Percentiles rank a stretch among this genome's conserved stretches.
Evolutionary conservation across 768 basidiomycete species (phyloP).

Genomic region (Suillus plorans): DNA sequence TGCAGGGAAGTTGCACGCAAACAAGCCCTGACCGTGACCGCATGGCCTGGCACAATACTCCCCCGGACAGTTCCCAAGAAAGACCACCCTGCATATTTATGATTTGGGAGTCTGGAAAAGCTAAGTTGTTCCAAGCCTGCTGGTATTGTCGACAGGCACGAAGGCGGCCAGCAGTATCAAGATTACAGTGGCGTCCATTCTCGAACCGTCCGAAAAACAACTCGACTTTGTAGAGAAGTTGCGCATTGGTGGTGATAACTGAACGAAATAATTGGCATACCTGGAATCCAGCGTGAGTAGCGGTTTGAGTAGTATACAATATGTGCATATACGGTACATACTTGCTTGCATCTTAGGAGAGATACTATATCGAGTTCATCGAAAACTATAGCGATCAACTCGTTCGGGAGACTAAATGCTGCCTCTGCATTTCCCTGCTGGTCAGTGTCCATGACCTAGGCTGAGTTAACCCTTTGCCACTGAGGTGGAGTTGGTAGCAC

Average conservation of each 20-base stretch:
- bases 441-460: neutral
- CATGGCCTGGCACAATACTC: constrained; percentile 31
- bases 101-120: constrained; percentile 15
- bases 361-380: constrained; percentile 28
- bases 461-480: neutral
- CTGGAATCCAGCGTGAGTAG: constrained; percentile 8
- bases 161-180: constrained; percentile 24
- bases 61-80: constrained; percentile 36
- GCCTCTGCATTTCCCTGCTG: constrained; percentile 6
- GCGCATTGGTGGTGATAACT: constrained; percentile 24
- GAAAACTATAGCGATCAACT: constrained; percentile 26
- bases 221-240: constrained; percentile 31
- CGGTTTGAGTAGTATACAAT: neutral
- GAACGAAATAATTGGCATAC: constrained; percentile 31
- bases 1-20: constrained; percentile 32
- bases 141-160: constrained; percentile 27
- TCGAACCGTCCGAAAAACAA: constrained; percentile 31
- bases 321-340: constrained; percentile 11
- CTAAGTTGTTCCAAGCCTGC: constrained; percentile 28
- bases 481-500: neutral
- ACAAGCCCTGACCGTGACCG: constrained; percentile 13
- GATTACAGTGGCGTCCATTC: constrained; percentile 16
- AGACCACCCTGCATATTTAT: constrained; percentile 19
- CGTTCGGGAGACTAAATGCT: constrained; percentile 29
- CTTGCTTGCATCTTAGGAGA: constrained; percentile 28